Evolutionary conservation across 2,329 filamentous ascomycete genomes (phyloP).

Genomic region (Penicillium sp.): DNA sequence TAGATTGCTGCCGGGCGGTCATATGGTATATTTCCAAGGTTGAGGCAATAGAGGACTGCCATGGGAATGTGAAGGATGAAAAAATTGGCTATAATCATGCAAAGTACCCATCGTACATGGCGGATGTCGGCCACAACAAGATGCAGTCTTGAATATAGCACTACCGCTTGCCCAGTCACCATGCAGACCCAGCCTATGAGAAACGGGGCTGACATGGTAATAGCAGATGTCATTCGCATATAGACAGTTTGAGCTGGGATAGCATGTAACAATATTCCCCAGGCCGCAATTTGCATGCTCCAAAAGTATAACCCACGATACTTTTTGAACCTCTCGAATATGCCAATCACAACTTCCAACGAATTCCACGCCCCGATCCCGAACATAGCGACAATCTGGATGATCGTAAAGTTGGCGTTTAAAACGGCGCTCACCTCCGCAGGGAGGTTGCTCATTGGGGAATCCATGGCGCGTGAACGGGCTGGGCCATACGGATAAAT

Average conservation of each 20-base stretch:
- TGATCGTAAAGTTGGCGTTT: not conserved
- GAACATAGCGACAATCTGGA: constrained; percentile 7
- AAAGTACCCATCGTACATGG: constrained; percentile 37
- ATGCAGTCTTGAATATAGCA: constrained; percentile 48
- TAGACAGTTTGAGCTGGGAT: constrained; percentile 24
- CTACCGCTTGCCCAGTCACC: constrained; percentile 40
- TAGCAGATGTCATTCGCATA: not conserved
- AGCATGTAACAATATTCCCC: constrained; percentile 35
- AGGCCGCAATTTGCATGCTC: constrained; percentile 41
- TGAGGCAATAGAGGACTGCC: constrained; percentile 5
- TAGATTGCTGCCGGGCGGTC: constrained; percentile 26
- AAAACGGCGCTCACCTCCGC: not conserved
- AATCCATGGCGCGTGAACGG: constrained; percentile 4
- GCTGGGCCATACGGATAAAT: not conserved
- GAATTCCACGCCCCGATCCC: constrained; percentile 36
- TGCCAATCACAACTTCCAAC: constrained; percentile 43
- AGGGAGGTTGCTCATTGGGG: constrained; percentile 3
- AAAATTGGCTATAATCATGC: constrained; percentile 41
- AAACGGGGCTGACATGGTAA: not conserved
- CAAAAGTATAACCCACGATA: constrained; percentile 49
- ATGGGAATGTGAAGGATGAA: constrained; percentile 3
- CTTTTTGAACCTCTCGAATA: constrained; percentile 44
- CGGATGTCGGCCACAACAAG: constrained; percentile 36
- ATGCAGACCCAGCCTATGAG: constrained; percentile 39
- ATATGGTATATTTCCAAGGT: constrained; percentile 13